Base-by-base conservation (phyloP, 2,329 filamentous ascomycete genomes). In the Hymenoscyphus linearis region DNA sequence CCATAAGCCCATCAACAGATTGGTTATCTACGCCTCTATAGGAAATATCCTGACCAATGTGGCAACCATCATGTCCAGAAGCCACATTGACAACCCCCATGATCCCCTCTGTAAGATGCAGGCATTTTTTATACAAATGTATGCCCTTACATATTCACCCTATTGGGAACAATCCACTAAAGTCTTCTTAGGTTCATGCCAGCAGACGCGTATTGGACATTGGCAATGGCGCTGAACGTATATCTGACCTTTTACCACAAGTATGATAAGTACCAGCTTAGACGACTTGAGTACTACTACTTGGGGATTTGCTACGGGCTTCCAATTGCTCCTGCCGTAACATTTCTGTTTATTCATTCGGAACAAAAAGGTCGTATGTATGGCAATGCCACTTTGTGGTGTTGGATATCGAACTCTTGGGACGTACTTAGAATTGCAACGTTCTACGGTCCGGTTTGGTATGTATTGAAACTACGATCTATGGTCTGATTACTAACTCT, bases 211-310 rank as follows among this genome's bases (percentile, higher is more conserved):
- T 79, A 88, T 53, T 93, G 87, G 89, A 89, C 88, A 0, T 79
- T 93, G 62, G 85, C 88, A 59, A 95, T 96, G 90, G 89, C 90
- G 1, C 80, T 87, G 67, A 96, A 95, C 71, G 90, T 95, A 57
- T 91, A 91, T 72, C 76, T 93, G 14, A 92, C 90, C 0, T 91
- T 95, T 70, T 92, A 91, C 73, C 80, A 79, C 69, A 89, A 88
- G 65, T 93, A 86, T 67, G 84, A 88, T 62, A 83, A 86, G 1
- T 75, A 79, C 3, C 80, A 82, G 58, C 76, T 95, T 14, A 84
- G 84, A 12, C 79, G 75, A 52, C 80, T 93, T 71, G 91, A 95
- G 71, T 82, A 86, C 53, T 86, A 82, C 61, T 95, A 95, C 66
- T 72, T 91, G 1, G 35, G 86, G 1, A 71, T 79, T 60, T 91